These are phyloP conservation scores for Kodamaea kaohsiungensis DNA, from an alignment of 805 yeast genomes.

Conservation along the genomic window DNA sequence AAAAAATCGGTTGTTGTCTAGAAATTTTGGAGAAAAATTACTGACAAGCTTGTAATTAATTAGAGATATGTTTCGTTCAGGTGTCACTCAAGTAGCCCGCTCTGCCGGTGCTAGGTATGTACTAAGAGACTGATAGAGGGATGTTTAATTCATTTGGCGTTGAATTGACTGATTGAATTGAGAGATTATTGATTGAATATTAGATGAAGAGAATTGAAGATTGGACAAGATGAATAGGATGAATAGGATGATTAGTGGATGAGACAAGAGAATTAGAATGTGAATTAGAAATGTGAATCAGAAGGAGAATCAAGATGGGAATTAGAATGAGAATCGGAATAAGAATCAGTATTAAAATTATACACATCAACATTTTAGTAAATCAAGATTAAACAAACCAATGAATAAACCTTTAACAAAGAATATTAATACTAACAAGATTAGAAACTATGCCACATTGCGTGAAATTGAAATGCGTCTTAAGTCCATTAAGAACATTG, in stretches of 20 bases:
- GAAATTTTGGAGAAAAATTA: conserved; percentile 6
- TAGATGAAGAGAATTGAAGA: background rate
- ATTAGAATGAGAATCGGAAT: too few relatives aligned
- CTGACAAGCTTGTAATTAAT: background rate
- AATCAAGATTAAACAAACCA: too few relatives aligned
- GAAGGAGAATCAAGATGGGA: too few relatives aligned
- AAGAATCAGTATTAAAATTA: too few relatives aligned
- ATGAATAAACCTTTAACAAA: background rate
- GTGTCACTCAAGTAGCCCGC: conserved; percentile 54
- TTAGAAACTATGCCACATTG: conserved; percentile 93
- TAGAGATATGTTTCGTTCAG: conserved; percentile 52
- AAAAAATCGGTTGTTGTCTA: conserved; percentile 9
- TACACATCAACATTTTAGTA: too few relatives aligned
- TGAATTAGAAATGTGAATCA: too few relatives aligned
- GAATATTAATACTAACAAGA: conserved; percentile 24
- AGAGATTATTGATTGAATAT: background rate
- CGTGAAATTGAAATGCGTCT: conserved; percentile 98
- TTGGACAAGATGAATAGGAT: too few relatives aligned
- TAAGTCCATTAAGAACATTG: conserved; percentile 97
- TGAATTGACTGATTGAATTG: background rate
- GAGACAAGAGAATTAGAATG: too few relatives aligned
- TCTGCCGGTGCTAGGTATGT: conserved; percentile 53
- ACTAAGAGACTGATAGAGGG: background rate
- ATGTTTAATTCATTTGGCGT: background rate
- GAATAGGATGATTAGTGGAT: too few relatives aligned